Conservation (phyloP, 2,329 filamentous ascomycete species). For the Shiraia sp. region DNA sequence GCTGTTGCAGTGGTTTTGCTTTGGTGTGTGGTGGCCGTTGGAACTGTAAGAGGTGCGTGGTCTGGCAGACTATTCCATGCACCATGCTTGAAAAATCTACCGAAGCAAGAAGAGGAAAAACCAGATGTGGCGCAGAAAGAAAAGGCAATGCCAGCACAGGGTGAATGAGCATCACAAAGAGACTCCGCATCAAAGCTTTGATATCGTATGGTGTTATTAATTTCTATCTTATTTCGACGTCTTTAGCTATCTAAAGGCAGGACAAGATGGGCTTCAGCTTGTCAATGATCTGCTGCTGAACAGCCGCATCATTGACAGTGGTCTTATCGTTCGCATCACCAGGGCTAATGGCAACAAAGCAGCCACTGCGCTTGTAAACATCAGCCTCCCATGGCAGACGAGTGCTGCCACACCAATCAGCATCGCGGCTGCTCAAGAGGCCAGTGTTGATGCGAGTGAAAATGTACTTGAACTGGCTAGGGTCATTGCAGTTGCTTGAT, state of each 20-base stretch:
- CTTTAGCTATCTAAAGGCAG: too few species aligned
- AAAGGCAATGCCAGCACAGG: slow-evolving; percentile 18
- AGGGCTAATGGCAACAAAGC: slow-evolving; percentile 66
- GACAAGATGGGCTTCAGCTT: slow-evolving; percentile 34
- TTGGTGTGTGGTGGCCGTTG: slow-evolving; percentile 59
- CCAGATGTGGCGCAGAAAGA: slow-evolving; percentile 21
- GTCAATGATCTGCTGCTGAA: slow-evolving; percentile 28
- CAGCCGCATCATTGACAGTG: slow-evolving; percentile 55
- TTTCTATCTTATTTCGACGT: too few species aligned
- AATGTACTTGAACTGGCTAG: slow-evolving; percentile 65
- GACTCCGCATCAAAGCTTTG: too few species aligned
- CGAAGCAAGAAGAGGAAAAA: slow-evolving; percentile 21
- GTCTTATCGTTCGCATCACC: slow-evolving; percentile 64
- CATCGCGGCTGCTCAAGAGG: slow-evolving; percentile 51
- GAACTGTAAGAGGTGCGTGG: slow-evolving; percentile 54
- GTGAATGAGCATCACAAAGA: too few species aligned
- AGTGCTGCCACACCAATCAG: slow-evolving; percentile 58
- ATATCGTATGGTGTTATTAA: too few species aligned
- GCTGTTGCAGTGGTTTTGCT: slow-evolving; percentile 56
- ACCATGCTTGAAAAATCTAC: slow-evolving; percentile 53
- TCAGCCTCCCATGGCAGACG: slow-evolving; percentile 63
- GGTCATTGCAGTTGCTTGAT: slow-evolving; percentile 54
- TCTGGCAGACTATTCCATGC: slow-evolving; percentile 58
- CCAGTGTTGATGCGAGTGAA: slow-evolving; percentile 62
- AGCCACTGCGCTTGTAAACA: slow-evolving; percentile 55